Conservation (phyloP, 345 rosid species). For the Gossypioides kirkii region DNA sequence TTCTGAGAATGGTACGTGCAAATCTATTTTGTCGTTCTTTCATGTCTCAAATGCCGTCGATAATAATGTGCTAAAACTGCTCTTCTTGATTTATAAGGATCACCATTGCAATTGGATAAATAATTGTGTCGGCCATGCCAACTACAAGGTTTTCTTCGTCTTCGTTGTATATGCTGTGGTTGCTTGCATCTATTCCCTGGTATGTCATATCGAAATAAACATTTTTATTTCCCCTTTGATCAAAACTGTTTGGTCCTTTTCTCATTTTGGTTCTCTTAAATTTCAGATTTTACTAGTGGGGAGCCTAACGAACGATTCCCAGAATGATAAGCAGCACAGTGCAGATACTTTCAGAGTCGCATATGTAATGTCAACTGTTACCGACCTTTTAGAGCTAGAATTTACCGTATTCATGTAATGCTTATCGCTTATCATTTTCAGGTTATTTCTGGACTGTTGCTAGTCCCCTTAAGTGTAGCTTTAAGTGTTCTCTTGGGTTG, state of each 20-base stretch:
- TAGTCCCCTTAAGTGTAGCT: constrained; percentile 57
- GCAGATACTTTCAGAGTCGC: constrained; percentile 53
- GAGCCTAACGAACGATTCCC: constrained; percentile 62
- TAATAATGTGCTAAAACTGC: constrained; percentile 27
- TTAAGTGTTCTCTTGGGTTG: constrained; percentile 75
- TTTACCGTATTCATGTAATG: neutral
- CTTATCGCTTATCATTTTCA: constrained; percentile 28
- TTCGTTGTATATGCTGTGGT: constrained; percentile 69
- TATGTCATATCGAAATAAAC: constrained; percentile 25
- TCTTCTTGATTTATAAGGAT: constrained; percentile 62
- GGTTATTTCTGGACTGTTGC: constrained; percentile 69
- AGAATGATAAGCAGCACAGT: constrained; percentile 53
- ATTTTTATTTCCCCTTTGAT: neutral
- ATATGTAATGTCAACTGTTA: constrained; percentile 42
- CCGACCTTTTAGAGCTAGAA: constrained; percentile 16
- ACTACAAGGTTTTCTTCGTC: constrained; percentile 84
- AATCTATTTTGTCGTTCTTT: constrained; percentile 15
- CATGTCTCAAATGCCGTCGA: constrained; percentile 18
- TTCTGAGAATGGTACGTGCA: constrained; percentile 71
- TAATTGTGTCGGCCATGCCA: constrained; percentile 89
- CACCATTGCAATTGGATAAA: constrained; percentile 98
- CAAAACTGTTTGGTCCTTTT: neutral
- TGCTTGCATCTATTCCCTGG: constrained; percentile 79
- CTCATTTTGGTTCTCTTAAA: constrained; percentile 3
- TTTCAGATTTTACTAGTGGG: constrained; percentile 80